Evolutionary conservation across 345 rosid genomes (phyloP), one percentile per base, ranked within the genome.

Genomic region (Odontarrhena argentea): DNA sequence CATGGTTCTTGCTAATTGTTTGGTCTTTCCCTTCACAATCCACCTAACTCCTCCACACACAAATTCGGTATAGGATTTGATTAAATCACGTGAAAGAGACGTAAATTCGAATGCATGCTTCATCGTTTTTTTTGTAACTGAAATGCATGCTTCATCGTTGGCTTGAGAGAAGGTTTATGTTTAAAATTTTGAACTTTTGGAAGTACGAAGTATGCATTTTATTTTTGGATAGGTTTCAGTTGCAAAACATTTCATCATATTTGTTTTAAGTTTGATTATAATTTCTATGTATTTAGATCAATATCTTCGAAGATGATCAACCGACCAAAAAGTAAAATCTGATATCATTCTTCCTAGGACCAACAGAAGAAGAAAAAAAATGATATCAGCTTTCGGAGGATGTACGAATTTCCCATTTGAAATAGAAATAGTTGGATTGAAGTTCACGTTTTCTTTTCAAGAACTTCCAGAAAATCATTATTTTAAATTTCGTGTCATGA

Each of bases 1-100:
- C 64, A 70, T 62, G 63, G 63, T 48, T 55, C 60, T 40, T 63
- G 76, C 46, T 55, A 11, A 6, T 12, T 71, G 57, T 46, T 40
- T 9, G 55, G 69, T 54, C 64, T 54, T 24, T 70, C 57, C 63
- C 59, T 50, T 24, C 7, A 10, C n/a, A 36, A 45, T 54, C 51
- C 38, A 64, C 44, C 68, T 22, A 69, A 41, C 48, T 26, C 48
- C 40, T 26, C 48, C 18, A 69, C 53, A 41, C 30, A 52, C 53
- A 60, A 18, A 60, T 35, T 50, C 37, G 51, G 50, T 14, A 30
- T 41, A 10, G 18, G 22, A 51, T 40, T 37, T 0, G 22, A 43
- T 61, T 62, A 52, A 61, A 69, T 59, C 37, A 59, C 14, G 44
- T 25, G 61, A 60, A 51, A 69, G 47, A 52, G 67, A 60, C 54